Base-by-base conservation (phyloP, 352 stramenopile genomes). In the Peronospora destructor region DNA sequence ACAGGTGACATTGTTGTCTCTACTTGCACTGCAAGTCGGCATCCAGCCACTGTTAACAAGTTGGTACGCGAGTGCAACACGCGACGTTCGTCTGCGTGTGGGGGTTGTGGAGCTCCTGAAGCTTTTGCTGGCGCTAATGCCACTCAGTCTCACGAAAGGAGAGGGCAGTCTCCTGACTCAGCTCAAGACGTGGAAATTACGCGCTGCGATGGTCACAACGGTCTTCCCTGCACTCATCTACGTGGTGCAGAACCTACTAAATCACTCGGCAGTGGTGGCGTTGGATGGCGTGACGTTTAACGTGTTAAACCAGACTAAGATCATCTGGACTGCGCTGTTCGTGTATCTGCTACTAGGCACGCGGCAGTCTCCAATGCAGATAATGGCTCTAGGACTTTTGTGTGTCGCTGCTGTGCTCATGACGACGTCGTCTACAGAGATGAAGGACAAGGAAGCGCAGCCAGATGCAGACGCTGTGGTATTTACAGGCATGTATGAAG, bases 221-320 rank as follows among this genome's bases (percentile, higher is more conserved):
- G 74, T 73, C 5, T 55, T 80, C 1, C 79, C 79, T 2, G 77
- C 82, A 50, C 65, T 87, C 52, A 87, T 92, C 49, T 92, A 91
- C 62, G 73, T 87, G 30, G 52, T 92, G 38, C 79, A 92, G 53
- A 89, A 92, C 56, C 80, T 86, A 46, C 60, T 89, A 8, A 92
- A 91, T 57, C 75, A 91, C 46, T 74, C 73, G 14, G 82, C 79
- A 0, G 79, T 89, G 13, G 68, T 89, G 56, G 59, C 76, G 38
- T 70, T 90, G 29, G 79, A 92, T 62, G 76, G 76, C 30, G 75
- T 91, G 17, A 88, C 77, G 14, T 91, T 89, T 61, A 92, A 91
- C 59, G 74, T 92, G 26, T 61, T 92, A 26, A 91, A 92, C 56
- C 82, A 91, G 64, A 92, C 82, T 59, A 92, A 92, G 66, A 91